Evolutionary conservation across 306 rosid species (phyloP), one percentile per base, ranked within the genome.

Genomic region (Comarum palustre): DNA sequence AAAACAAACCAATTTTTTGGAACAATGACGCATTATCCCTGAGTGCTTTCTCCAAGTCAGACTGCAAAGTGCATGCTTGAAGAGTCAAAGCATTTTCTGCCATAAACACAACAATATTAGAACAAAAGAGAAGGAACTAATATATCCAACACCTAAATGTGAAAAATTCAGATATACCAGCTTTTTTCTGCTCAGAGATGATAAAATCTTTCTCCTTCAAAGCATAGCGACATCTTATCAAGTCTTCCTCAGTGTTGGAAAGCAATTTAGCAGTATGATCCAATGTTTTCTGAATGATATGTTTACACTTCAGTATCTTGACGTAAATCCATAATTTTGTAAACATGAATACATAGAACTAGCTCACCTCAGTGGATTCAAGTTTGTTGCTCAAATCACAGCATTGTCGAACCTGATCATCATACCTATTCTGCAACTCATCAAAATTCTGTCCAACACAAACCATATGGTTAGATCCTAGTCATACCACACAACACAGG

Each of bases 81-180:
- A 86, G 93, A 79, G 96, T 86, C 78, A 95, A 77, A 75, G 96
- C 97, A 69, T 83, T 90, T 83, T 95, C 99, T 95, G 86, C 82
- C 73, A 79, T 66, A 74, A 22, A 75, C 57, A 68, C 66, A 77
- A 72, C 16, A 78, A 68, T 73, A 38, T 19, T 43, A 25, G 17
- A 54, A 66, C 34, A 77, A 75, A 75, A 55, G 5, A 73, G 34
- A 15, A 43, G 52, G 10, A 47, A 38, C 59, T 7, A 67, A 64
- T 63, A 74, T 16, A 22, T 51, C 4, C 45, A 13, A 46, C 15
- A 19, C 54, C 15, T n/a, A 38, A 32, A 69, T 72, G 24, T 59
- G 11, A 20, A 16, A 55, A 4, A 57, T 54, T 48, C 71, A 16
- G 31, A 32, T 22, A 65, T 78, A 94, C 98, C 98, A 38, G 97